A percentile compares a stretch with the other conserved stretches of the same genome.
Conservation (phyloP, 1,139 yeast species). For the Magnusiomyces magnusii region DNA sequence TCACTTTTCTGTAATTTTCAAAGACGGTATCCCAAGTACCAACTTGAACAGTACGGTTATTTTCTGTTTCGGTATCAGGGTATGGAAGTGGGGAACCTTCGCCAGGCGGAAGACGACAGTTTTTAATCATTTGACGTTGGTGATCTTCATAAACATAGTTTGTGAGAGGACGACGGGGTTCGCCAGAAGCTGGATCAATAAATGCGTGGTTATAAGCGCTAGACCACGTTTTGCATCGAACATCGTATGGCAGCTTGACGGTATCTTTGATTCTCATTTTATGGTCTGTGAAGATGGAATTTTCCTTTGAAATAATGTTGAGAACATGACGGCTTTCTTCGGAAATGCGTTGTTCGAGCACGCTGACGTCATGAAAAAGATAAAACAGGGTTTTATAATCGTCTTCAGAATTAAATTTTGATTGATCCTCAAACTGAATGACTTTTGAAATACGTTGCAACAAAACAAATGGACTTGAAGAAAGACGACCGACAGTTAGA, state of each 20-base stretch:
- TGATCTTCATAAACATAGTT: conserved; percentile 29
- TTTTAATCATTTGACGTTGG: conserved; percentile 22
- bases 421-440: conserved; percentile 61
- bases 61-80: conserved; percentile 20
- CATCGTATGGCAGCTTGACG: conserved; percentile 32
- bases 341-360: conserved; percentile 58
- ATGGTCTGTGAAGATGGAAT: conserved; percentile 28
- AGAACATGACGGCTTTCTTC: conserved; percentile 66
- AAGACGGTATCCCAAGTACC: conserved; percentile 13
- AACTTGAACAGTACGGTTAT: conserved; percentile 4
- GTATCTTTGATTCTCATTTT: conserved; percentile 25
- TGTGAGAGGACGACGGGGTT: conserved; percentile 25
- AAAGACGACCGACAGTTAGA: conserved; percentile 53
- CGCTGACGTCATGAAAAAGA: conserved; percentile 56
- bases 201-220: conserved; percentile 33
- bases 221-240: conserved; percentile 37
- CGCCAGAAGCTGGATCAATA: conserved; percentile 29
- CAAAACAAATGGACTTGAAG: conserved; percentile 51
- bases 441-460: conserved; percentile 57
- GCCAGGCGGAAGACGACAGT: conserved; percentile 23
- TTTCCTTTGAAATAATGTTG: conserved; percentile 38
- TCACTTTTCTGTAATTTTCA: conserved; percentile 11
- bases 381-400: conserved; percentile 71
- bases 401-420: conserved; percentile 64
- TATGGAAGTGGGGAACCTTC: conserved; percentile 25